A percentile compares a stretch with the other conserved stretches of the same genome.
phyloP scores from a whole-genome alignment of 2,329 filamentous ascomycete species.

The Fusarium sublunatum region DNA sequence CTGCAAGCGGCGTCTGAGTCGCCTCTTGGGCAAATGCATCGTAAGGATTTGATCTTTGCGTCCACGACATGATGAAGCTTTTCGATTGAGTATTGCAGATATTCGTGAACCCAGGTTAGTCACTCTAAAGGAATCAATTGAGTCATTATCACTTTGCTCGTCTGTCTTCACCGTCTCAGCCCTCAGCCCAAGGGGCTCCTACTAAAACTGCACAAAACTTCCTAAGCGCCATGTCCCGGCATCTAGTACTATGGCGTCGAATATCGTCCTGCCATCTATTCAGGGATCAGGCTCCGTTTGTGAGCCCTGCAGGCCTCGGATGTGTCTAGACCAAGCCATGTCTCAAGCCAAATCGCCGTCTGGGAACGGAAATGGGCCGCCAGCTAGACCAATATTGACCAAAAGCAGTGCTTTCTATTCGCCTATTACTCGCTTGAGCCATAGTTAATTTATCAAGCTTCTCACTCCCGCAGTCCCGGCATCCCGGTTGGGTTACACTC shows the following conservation, averaged over 20 bases:
- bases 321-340: conserved; percentile 41
- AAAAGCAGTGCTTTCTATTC: conserved; percentile 8
- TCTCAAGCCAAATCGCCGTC: conserved; percentile 32
- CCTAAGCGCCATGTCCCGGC: background rate
- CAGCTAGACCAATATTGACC: background rate
- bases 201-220: background rate
- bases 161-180: background rate
- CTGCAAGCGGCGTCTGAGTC: conserved; percentile 31
- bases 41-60: conserved; percentile 40
- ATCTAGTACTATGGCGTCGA: conserved; percentile 18
- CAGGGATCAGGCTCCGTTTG: conserved; percentile 1
- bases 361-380: conserved; percentile 22
- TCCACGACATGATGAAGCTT: conserved; percentile 44
- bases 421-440: background rate
- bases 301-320: background rate
- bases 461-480: conserved; percentile 10
- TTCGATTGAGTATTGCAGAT: background rate
- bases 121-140: background rate
- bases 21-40: conserved; percentile 43
- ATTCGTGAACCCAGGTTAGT: background rate
- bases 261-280: conserved; percentile 9
- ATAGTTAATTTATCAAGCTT: conserved; percentile 19
- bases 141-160: conserved; percentile 5
- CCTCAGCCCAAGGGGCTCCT: conserved; percentile 1
- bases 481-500: conserved; percentile 29